Base-by-base conservation (phyloP, 2,329 filamentous ascomycete genomes). In the Phaeoacremonium minimum region DNA sequence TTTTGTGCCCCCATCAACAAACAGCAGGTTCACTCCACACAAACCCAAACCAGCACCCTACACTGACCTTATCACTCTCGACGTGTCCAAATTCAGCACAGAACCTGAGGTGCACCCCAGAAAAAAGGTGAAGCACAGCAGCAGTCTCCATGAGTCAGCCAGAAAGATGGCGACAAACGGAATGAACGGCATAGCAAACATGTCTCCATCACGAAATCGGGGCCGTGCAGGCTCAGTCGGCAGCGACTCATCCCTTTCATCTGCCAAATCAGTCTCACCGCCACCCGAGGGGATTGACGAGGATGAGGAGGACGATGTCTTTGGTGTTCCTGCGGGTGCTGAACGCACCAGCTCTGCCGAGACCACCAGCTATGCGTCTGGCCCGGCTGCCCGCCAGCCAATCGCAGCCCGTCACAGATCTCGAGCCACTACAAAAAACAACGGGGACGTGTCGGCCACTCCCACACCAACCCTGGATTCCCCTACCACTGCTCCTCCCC, bases 21-120 rank as follows among this genome's bases (percentile, higher is more conserved):
- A 62, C 50, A 61, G 56, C 45, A 56, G 55, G 36, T 59, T 62
- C 41, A 61, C 63, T 18, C 64, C 66, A 13, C 67, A 63, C 47
- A 63, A 64, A 45, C 64, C 73, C 15, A 65, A 65, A 53, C 51
- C 60, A 38, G 72, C 72, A 28, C 71, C 73, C 3, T 77, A 75
- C 57, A 56, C 50, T 19, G 53, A 64, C 26, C 60, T 77, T n/a
- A 49, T 69, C 46, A 64, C 52, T 28, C 60, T 68, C 46, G 61
- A 66, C 40, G 43, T 66, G 40, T 55, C 55, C 5, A 51, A 50
- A 18, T 40, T 52, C 22, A 26, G 22, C 22, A n/a, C n/a, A 9
- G 22, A 26, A 9, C 9, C 9, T n/a, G 22, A 26, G 9, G 9
- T 9, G 22, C 22, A 26, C 22, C 31, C 11, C 9, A 16, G 29